Evolutionary conservation across 2,329 filamentous ascomycete species (phyloP).

Genomic region (Alternaria brassicicola): DNA sequence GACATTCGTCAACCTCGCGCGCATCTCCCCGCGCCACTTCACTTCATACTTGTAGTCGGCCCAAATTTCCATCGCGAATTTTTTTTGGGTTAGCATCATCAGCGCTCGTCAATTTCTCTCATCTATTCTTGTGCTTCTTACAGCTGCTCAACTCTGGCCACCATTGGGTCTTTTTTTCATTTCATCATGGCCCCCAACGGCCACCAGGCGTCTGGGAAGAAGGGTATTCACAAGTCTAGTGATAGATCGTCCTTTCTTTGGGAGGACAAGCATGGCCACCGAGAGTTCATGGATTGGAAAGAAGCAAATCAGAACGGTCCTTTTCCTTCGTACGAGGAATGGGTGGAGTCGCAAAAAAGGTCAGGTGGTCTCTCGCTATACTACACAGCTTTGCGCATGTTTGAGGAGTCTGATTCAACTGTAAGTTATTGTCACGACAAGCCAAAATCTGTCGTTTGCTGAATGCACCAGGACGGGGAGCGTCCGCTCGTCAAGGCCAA

Average conservation of each 20-base stretch:
- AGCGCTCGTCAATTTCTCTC: slow-evolving; percentile 15
- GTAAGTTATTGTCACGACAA: slow-evolving; percentile 26
- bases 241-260: slow-evolving; percentile 24
- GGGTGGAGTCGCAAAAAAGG: slow-evolving; percentile 33
- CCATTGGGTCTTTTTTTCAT: slow-evolving; percentile 14
- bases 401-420: slow-evolving; percentile 36
- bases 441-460: slow-evolving; percentile 13
- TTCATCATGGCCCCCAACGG: slow-evolving; percentile 30
- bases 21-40: slow-evolving; percentile 28
- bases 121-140: slow-evolving; percentile 9
- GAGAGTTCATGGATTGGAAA: slow-evolving; percentile 37
- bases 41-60: slow-evolving; percentile 9
- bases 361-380: slow-evolving; percentile 39
- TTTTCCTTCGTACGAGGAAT: slow-evolving; percentile 39
- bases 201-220: slow-evolving; percentile 14
- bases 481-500: slow-evolving; percentile 19
- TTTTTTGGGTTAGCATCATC: slow-evolving; percentile 14
- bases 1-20: slow-evolving; percentile 26
- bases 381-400: slow-evolving; percentile 37
- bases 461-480: slow-evolving; percentile 37
- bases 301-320: slow-evolving; percentile 26
- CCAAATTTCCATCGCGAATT: slow-evolving; percentile 12
- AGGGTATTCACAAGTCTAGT: slow-evolving; percentile 11
- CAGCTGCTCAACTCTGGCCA: slow-evolving; percentile 11
- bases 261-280: slow-evolving; percentile 28